phyloP scores from a whole-genome alignment of 345 rosid species.

The Abelmoschus esculentus region DNA sequence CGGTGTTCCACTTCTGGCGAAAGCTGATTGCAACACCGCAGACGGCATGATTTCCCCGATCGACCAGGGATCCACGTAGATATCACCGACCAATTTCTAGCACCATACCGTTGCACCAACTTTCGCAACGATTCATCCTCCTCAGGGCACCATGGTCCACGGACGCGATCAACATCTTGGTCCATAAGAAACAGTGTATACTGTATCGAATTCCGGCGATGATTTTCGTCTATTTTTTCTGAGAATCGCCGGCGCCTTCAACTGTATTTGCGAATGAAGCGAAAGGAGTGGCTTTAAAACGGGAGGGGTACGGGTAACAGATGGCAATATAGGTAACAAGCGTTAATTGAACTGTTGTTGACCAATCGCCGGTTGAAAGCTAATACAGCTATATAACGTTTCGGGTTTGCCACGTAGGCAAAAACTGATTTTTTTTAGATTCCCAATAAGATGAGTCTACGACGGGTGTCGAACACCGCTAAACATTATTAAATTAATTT shows the following conservation, averaged over 20 bases:
- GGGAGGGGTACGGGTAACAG: conserved; percentile 14
- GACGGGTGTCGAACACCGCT: too few relatives aligned
- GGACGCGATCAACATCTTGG: neutral
- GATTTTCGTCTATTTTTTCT: neutral
- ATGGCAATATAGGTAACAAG: neutral
- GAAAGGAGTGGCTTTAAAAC: neutral
- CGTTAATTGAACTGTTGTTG: conserved; percentile 11
- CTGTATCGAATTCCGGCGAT: neutral
- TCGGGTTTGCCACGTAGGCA: conserved; percentile 20
- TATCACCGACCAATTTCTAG: conserved; percentile 48
- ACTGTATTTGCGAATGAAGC: neutral
- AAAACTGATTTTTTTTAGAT: conserved; percentile 7
- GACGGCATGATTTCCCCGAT: conserved; percentile 58
- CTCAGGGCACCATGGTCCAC: conserved; percentile 58
- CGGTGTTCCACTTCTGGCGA: conserved; percentile 51
- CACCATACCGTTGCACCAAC: conserved; percentile 37
- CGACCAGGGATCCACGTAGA: conserved; percentile 46
- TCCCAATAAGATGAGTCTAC: too few relatives aligned
- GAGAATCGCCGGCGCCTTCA: neutral
- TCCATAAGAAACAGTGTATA: neutral
- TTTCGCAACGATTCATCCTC: conserved; percentile 41
- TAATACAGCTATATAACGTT: conserved; percentile 20
- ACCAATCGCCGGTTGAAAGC: conserved; percentile 22
- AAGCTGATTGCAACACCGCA: conserved; percentile 63
- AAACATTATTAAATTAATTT: too few relatives aligned